A percentile compares a stretch with the other conserved stretches of the same genome.
Evolutionary conservation across 495 filamentous ascomycete species (phyloP).

Genomic region (Aspergillus olivimuriae): DNA sequence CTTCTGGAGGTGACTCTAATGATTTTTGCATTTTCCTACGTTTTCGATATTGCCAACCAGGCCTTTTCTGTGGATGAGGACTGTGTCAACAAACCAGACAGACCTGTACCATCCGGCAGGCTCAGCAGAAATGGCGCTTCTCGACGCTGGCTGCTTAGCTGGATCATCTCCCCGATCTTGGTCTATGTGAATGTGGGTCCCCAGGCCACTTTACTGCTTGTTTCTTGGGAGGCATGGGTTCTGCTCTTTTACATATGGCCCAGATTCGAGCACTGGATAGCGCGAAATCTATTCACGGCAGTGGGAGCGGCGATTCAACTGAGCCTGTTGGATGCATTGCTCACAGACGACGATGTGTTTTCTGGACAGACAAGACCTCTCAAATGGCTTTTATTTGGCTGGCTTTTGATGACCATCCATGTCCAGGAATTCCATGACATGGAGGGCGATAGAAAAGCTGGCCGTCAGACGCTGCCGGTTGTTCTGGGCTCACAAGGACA

Average conservation of each 20-base stretch:
- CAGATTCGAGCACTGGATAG: constrained; percentile 10
- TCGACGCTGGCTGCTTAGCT: constrained; percentile 10
- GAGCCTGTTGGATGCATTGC: constrained; percentile 5
- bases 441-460: constrained; percentile 6
- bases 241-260: constrained; percentile 7
- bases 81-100: constrained; percentile 15
- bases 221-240: constrained; percentile 10
- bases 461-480: background rate
- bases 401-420: constrained; percentile 13
- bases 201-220: constrained; percentile 5
- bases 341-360: background rate
- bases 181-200: background rate
- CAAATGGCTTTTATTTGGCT: background rate
- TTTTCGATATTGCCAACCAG: constrained; percentile 20
- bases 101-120: constrained; percentile 14
- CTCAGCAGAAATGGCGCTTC: constrained; percentile 7
- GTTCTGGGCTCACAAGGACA: background rate
- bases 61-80: constrained; percentile 13
- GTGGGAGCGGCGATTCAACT: constrained; percentile 7
- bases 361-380: background rate
- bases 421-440: constrained; percentile 17
- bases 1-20: no score
- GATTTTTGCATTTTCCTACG: no score
- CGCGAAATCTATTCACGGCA: constrained; percentile 12
- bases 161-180: constrained; percentile 1